These are phyloP conservation scores for Paecilomyces dactylethromorphus DNA, from an alignment of 2,329 filamentous ascomycete genomes.

Conservation along the genomic window DNA sequence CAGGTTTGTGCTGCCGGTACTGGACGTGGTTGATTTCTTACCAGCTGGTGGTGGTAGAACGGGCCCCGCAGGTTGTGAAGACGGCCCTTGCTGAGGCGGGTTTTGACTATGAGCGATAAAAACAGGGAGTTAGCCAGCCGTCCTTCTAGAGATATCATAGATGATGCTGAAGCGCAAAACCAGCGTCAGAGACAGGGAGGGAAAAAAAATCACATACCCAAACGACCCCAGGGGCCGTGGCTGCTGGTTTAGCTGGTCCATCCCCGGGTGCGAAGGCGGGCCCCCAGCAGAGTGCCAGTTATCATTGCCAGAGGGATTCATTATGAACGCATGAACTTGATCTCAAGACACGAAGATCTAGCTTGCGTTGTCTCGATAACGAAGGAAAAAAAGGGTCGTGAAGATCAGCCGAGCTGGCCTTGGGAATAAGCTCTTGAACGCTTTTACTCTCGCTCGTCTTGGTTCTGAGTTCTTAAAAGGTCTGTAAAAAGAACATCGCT, in stretches of 20 bases:
- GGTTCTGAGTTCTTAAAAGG: not conserved
- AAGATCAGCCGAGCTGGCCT: not conserved
- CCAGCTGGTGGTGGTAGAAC: slow-evolving; percentile 34
- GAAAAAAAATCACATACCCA: slow-evolving; percentile 26
- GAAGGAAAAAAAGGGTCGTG: not conserved
- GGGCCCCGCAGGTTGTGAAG: slow-evolving; percentile 30
- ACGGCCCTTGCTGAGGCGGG: slow-evolving; percentile 31
- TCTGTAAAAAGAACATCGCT: not conserved
- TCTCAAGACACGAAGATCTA: not conserved
- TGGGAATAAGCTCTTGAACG: not conserved
- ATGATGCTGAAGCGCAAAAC: not conserved
- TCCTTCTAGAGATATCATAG: not conserved
- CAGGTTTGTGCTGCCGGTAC: not conserved
- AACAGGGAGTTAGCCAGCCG: slow-evolving; percentile 5
- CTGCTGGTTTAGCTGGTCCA: slow-evolving; percentile 37
- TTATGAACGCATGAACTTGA: slow-evolving; percentile 20
- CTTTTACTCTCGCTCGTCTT: not conserved
- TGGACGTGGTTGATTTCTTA: slow-evolving; percentile 16
- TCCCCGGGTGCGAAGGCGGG: slow-evolving; percentile 35
- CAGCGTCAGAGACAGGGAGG: not conserved
- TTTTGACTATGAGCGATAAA: slow-evolving; percentile 25
- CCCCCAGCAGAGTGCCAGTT: slow-evolving; percentile 36
- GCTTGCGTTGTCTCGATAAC: not conserved
- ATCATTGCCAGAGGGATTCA: slow-evolving; percentile 38
- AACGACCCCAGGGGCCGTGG: slow-evolving; percentile 38